These are phyloP conservation scores for Galerina sulciceps DNA, from an alignment of 768 basidiomycete genomes.

Conservation along the genomic window DNA sequence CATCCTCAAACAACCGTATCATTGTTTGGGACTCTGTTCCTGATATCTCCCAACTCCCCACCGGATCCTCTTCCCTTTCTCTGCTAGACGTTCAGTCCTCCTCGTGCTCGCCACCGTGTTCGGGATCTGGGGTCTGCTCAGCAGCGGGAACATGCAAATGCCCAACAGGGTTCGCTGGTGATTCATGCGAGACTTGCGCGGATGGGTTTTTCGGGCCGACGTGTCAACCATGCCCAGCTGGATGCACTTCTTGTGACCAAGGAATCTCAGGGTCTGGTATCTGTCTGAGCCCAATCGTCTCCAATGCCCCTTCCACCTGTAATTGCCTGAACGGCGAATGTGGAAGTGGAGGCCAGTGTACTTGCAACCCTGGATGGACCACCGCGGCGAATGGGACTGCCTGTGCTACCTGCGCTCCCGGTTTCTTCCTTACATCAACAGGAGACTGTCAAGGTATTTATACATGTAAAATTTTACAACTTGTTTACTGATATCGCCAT, in stretches of 20 bases:
- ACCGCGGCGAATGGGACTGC: constrained; percentile 71
- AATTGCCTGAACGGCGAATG: constrained; percentile 87
- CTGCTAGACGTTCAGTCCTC: constrained; percentile 76
- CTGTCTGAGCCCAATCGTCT: constrained; percentile 58
- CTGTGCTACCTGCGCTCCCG: constrained; percentile 74
- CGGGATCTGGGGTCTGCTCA: constrained; percentile 74
- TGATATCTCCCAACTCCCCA: constrained; percentile 71
- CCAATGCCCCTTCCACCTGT: constrained; percentile 66
- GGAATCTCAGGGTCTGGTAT: constrained; percentile 79
- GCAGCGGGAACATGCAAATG: constrained; percentile 74
- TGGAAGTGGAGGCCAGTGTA: constrained; percentile 66
- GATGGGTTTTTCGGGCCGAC: constrained; percentile 75
- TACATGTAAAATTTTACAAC: not conserved
- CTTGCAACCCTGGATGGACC: constrained; percentile 80
- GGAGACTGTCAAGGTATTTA: constrained; percentile 75
- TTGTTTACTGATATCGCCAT: constrained; percentile 5
- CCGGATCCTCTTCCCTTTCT: constrained; percentile 50
- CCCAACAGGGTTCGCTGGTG: constrained; percentile 73
- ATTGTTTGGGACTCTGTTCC: constrained; percentile 83
- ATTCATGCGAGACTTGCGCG: constrained; percentile 80
- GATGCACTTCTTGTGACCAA: constrained; percentile 75
- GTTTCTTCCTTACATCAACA: constrained; percentile 72
- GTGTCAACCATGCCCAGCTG: constrained; percentile 72
- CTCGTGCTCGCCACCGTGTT: constrained; percentile 76
- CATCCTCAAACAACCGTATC: constrained; percentile 54